Percentiles rank a stretch among this genome's conserved stretches.
Evolutionary conservation across 176 grass and related monocot species (phyloP).

Genomic region (Aegilops tauschii): DNA sequence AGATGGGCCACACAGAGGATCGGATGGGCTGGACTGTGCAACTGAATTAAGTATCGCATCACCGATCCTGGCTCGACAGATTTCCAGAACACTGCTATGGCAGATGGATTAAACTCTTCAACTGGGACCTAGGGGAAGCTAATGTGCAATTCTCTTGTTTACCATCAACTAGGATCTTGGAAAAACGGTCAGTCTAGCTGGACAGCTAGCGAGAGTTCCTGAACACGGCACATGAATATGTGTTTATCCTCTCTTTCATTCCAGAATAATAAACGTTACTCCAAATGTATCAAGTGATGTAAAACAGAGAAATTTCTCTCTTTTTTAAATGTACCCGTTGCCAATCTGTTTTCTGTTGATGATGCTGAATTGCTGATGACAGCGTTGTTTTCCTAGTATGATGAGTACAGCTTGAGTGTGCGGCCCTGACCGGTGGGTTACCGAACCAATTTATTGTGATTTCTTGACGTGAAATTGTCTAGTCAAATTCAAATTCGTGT

Average conservation of each 20-base stretch:
- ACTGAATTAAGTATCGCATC: constrained; percentile 37
- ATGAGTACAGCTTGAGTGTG: not conserved
- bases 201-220: not conserved
- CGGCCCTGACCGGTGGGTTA: too few species aligned
- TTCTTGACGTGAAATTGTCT: too few species aligned
- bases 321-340: not conserved
- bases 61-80: not conserved
- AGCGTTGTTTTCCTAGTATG: not conserved
- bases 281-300: not conserved
- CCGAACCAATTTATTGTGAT: too few species aligned
- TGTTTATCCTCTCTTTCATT: not conserved
- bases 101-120: not conserved
- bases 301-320: not conserved
- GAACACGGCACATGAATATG: not conserved
- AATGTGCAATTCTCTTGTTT: not conserved
- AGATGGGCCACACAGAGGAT: constrained; percentile 68
- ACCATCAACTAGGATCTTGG: not conserved
- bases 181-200: not conserved
- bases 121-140: not conserved
- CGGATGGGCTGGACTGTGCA: constrained; percentile 70
- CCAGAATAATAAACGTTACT: not conserved
- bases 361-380: not conserved
- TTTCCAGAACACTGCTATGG: not conserved
- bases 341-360: not conserved
- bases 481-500: too few species aligned